These are phyloP conservation scores for Sarcomyxa edulis DNA, from an alignment of 768 basidiomycete genomes.

Conservation along the genomic window DNA sequence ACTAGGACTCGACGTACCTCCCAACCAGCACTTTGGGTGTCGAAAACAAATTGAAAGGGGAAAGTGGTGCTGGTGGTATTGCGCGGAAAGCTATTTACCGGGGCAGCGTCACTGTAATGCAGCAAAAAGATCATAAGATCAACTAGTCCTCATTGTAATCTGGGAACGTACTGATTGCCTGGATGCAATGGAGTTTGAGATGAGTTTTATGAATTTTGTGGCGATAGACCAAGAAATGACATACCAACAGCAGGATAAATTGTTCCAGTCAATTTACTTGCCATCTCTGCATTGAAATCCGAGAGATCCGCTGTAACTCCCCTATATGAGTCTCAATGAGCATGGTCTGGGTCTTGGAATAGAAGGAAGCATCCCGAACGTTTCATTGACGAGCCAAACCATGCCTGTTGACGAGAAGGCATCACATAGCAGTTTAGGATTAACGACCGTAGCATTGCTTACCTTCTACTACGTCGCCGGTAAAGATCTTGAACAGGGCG, in stretches of 20 bases:
- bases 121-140: neutral
- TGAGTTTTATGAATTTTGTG: neutral
- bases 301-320: conserved; percentile 39
- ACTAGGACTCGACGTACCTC: conserved; percentile 23
- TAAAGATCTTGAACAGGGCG: conserved; percentile 51
- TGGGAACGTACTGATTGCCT: conserved; percentile 50
- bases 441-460: conserved; percentile 3
- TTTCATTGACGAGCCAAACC: conserved; percentile 42
- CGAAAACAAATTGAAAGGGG: conserved; percentile 52
- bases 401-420: conserved; percentile 48
- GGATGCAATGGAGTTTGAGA: neutral
- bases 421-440: neutral
- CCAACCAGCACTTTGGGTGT: conserved; percentile 46
- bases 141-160: too few species aligned
- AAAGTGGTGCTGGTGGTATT: conserved; percentile 28
- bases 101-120: conserved; percentile 44
- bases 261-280: conserved; percentile 29
- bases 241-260: conserved; percentile 49
- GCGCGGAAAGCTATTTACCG: conserved; percentile 55
- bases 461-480: conserved; percentile 64
- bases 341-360: neutral
- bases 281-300: conserved; percentile 42
- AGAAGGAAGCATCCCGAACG: conserved; percentile 22
- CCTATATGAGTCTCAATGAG: conserved; percentile 15
- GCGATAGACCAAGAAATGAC: conserved; percentile 5